Evolutionary conservation across 2,329 filamentous ascomycete species (phyloP).

Genomic region (Monosporascus sp.): DNA sequence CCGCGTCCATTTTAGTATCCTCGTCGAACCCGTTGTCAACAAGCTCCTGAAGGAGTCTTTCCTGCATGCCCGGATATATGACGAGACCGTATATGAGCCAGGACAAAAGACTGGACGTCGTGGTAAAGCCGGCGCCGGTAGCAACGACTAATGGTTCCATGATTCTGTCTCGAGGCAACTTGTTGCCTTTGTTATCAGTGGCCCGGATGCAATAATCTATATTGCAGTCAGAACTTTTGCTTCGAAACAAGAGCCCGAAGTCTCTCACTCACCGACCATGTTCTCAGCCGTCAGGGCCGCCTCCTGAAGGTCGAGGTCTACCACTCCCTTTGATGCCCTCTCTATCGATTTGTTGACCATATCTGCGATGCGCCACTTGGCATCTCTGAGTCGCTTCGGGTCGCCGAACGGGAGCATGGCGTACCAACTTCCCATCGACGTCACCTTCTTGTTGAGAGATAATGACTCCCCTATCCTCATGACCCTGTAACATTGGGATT

Average conservation of each 20-base stretch:
- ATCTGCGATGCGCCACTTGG: constrained; percentile 27
- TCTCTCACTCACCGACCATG: constrained; percentile 22
- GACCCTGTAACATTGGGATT: constrained; percentile 23
- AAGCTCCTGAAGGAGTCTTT: constrained; percentile 53
- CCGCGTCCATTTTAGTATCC: constrained; percentile 40
- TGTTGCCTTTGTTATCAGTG: constrained; percentile 48
- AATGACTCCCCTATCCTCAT: constrained; percentile 44
- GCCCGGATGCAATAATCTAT: constrained; percentile 50
- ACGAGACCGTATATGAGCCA: constrained; percentile 53
- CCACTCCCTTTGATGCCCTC: constrained; percentile 32
- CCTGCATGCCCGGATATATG: constrained; percentile 51
- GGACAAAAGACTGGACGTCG: constrained; percentile 52
- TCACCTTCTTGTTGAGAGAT: constrained; percentile 54
- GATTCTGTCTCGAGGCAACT: constrained; percentile 42
- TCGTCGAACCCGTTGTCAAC: constrained; percentile 42
- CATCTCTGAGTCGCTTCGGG: constrained; percentile 36
- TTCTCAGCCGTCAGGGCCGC: constrained; percentile 45
- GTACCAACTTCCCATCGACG: constrained; percentile 52
- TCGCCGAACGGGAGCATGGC: constrained; percentile 53
- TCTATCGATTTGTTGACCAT: constrained; percentile 35
- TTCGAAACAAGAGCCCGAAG: not conserved
- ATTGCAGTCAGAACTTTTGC: not conserved
- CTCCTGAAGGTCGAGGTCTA: constrained; percentile 39
- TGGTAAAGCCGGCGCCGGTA: constrained; percentile 56
- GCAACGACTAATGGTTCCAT: constrained; percentile 41